Conservation (phyloP, 2,329 filamentous ascomycete species). For the Mollisia scopiformis region DNA sequence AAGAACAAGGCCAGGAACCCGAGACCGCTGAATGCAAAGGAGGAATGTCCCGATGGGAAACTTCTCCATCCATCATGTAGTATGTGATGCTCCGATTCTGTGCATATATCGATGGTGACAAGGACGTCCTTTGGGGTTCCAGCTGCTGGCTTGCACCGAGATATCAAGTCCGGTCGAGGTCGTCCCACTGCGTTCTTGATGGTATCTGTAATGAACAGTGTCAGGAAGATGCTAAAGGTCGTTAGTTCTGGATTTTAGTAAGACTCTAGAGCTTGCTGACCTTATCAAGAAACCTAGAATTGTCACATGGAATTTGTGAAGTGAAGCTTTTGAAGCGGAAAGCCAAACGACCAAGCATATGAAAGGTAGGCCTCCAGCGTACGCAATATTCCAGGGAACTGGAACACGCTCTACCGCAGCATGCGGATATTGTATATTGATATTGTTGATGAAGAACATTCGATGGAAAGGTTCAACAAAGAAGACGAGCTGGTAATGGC, state of each 20-base stretch:
- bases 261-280: slow-evolving; percentile 14
- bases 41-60: slow-evolving; percentile 81
- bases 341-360: slow-evolving; percentile 69
- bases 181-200: slow-evolving; percentile 79
- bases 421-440: slow-evolving; percentile 83
- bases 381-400: slow-evolving; percentile 65
- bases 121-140: slow-evolving; percentile 53
- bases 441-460: slow-evolving; percentile 89
- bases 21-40: slow-evolving; percentile 77
- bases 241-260: not conserved
- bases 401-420: slow-evolving; percentile 83
- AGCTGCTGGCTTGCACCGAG: slow-evolving; percentile 75
- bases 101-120: slow-evolving; percentile 72
- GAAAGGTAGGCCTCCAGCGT: slow-evolving; percentile 75
- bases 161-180: slow-evolving; percentile 81
- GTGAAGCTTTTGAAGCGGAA: slow-evolving; percentile 58
- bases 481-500: slow-evolving; percentile 58
- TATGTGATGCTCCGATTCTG: slow-evolving; percentile 66
- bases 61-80: slow-evolving; percentile 85
- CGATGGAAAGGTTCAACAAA: slow-evolving; percentile 86
- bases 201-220: slow-evolving; percentile 83
- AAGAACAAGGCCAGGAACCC: slow-evolving; percentile 75
- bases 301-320: slow-evolving; percentile 84
- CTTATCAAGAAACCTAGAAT: slow-evolving; percentile 80
- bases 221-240: slow-evolving; percentile 60